Percentiles rank a stretch among this genome's conserved stretches.
Conservation (phyloP, 192 early-diverging fungal genomes). For the Gryganskiella cystojenkinii region DNA sequence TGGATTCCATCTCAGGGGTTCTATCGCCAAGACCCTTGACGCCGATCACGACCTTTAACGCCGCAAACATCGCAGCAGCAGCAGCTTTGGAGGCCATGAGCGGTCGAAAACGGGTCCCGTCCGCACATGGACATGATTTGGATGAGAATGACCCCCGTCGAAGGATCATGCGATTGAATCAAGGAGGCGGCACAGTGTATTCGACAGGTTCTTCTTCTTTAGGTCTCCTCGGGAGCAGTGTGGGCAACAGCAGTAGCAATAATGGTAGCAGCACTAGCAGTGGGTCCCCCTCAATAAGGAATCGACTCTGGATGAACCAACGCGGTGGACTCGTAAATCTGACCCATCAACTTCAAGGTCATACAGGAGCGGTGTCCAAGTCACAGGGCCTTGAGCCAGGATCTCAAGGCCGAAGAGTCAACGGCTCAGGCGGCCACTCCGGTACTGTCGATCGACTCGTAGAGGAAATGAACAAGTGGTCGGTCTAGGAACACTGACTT, state of each 20-base stretch:
- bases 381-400: too few species aligned
- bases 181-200: too few species aligned
- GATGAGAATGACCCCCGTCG: background rate
- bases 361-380: background rate
- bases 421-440: background rate
- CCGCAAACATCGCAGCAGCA: background rate
- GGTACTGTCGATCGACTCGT: slow-evolving; percentile 38
- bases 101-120: background rate
- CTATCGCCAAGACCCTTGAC: too few species aligned
- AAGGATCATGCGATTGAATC: background rate
- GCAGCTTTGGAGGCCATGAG: background rate
- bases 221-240: background rate
- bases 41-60: too few species aligned
- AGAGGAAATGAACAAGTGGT: slow-evolving; percentile 54
- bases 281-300: background rate
- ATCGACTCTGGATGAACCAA: slow-evolving; percentile 28
- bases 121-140: slow-evolving; percentile 5
- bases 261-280: slow-evolving; percentile 2
- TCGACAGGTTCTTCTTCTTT: too few species aligned
- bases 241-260: background rate
- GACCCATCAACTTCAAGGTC: slow-evolving; percentile 10
- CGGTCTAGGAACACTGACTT: slow-evolving; percentile 31
- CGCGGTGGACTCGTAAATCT: slow-evolving; percentile 34
- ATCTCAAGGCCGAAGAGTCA: too few species aligned
- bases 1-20: too few species aligned